phyloP scores from a whole-genome alignment of 192 early-diverging fungal species.

The Gamsiella multidivaricata region DNA sequence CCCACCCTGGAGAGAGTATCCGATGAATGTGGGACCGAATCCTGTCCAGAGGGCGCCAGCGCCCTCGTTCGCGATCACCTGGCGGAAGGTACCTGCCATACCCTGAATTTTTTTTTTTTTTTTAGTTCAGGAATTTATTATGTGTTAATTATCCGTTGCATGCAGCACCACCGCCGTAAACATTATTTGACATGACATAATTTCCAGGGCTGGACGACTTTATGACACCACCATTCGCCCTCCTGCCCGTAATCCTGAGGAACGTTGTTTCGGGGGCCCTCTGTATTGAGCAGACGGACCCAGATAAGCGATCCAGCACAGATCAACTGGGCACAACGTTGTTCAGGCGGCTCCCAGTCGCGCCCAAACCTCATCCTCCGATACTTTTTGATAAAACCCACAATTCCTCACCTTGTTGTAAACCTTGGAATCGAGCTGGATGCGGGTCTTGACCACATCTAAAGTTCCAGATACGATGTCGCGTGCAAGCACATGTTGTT shows the following conservation, averaged over 20 bases:
- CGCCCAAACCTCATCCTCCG: too few species aligned
- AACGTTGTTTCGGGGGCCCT: too few species aligned
- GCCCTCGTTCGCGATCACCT: constrained; percentile 63
- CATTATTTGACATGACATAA: constrained; percentile 2
- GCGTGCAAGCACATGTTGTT: not conserved
- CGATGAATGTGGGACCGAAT: constrained; percentile 71
- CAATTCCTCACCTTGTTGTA: constrained; percentile 65
- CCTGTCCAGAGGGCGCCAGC: constrained; percentile 71
- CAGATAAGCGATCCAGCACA: constrained; percentile 10
- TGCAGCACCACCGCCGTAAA: too few species aligned
- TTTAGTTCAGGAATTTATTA: not conserved
- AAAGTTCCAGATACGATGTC: too few species aligned
- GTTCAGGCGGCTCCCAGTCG: too few species aligned
- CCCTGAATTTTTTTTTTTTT: too few species aligned
- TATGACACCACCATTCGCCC: not conserved
- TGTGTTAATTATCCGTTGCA: too few species aligned
- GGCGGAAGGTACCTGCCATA: constrained; percentile 63
- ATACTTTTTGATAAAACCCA: too few species aligned
- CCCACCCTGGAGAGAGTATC: constrained; percentile 75
- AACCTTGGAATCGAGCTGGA: constrained; percentile 70
- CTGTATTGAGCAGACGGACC: not conserved
- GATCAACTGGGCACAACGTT: not conserved
- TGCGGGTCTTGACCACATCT: constrained; percentile 83
- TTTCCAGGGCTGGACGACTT: too few species aligned
- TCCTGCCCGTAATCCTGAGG: too few species aligned